Evolutionary conservation across 345 rosid genomes (phyloP), one percentile per base, ranked within the genome.

Genomic region (Camelina neglecta): DNA sequence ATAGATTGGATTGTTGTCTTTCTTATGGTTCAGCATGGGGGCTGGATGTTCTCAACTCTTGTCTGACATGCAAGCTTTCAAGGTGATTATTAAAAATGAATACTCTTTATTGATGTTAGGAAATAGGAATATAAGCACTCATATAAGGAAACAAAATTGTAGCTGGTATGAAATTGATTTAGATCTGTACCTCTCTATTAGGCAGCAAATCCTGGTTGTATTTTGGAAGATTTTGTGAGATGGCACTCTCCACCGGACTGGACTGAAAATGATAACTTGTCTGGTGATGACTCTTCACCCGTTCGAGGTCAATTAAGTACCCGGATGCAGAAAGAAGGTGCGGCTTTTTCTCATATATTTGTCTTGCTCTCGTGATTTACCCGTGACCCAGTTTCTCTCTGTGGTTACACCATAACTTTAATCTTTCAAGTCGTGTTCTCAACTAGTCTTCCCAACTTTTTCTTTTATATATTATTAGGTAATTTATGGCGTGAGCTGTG

Each of bases 161-260:
- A 29, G 23, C 60, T 76, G 38, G 26, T 64, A 3, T 45, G n/a
- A 38, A 39, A 55, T 29, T 56, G 31, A 64, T 53, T 26, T 74
- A 18, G 16, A 65, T 49, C 0, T 68, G 8, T 61, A 63, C 15
- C 53, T 69, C 45, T 65, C 39, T 66, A 4, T 45, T 69, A 95
- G 99, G 99, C 97, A 78, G 97, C 99, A 74, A 95, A 95, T 85
- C 99, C 99, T 74, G 97, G 99, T 7, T 92, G 99, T 86, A 86
- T 88, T 58, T 83, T 95, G 57, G 99, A 95, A 83, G 99, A 95
- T 85, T 95, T 95, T 88, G 97, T 95, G 64, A 85, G 99, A 85
- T 95, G 99, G 99, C 92, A 90, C 75, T 95, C 97, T 68, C 99
- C 99, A 36, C 99, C 99, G 35, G 99, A 95, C 85, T 95, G 99